Base-by-base conservation (phyloP, 441 rosid genomes). In the Euphorbia corollata region DNA sequence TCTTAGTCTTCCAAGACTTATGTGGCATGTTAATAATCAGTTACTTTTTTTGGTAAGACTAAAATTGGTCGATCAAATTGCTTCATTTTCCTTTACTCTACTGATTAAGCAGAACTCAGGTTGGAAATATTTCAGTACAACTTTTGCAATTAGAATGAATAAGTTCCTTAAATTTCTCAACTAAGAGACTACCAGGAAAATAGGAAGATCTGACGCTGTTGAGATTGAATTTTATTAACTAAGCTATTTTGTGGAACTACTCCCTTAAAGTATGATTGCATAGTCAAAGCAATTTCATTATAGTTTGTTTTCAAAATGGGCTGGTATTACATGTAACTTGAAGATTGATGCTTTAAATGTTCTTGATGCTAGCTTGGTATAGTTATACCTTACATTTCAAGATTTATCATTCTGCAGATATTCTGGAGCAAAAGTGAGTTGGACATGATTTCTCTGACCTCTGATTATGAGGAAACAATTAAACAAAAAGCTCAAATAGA, bases 381-480 rank as follows among this genome's bases (percentile, higher is more conserved):
- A 61, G 10, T 43, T 13, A 20, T 39, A 20, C 20, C 47, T 60
- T 41, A n/a, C 48, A 8, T 48, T 13, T 16, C 9, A 48, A 47
- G 24, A 47, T 27, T 67, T 57, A 61, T 20, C 61, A 58, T 65
- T 64, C 59, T 79, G 41, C 73, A 92, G 98, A 80, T 87, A 66
- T 84, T 92, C 59, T 92, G 98, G 98, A 74, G 77, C 68, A 71
- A 75, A 74, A 79, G 71, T 72, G 96, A 89, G 79, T 34, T 92
- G 70, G 80, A 75, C 70, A 80, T 86, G 95, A 86, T 92, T 74
- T 69, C 68, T 61, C 81, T 64, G 59, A 89, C 95, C 75, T 80
- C 82, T 22, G 76, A 87, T 55, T 84, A 77, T 71, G 78, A 78
- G 73, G 90, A 87, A 86, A 88, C 96, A 41, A 15, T 85, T 0